Base-by-base conservation (phyloP, 305 asterid species). In the Euphrasia arctica region DNA sequence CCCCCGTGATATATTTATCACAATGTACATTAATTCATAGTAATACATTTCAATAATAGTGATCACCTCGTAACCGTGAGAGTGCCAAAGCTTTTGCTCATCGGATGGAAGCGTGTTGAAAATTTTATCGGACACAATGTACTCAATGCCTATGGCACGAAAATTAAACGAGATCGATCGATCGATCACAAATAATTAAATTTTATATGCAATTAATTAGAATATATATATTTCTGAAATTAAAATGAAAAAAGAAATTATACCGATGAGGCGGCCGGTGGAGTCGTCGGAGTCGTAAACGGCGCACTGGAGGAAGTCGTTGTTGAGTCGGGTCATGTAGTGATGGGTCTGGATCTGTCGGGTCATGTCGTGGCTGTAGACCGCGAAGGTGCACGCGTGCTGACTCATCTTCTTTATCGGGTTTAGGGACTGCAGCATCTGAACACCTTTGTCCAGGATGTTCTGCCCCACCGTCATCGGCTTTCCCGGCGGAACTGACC, bases 81-180 rank as follows among this genome's bases (percentile, higher is more conserved):
- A 89, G 58, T 87, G 98, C 98, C 98, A 91, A 5, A 91, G 84
- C 70, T 77, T 89, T 70, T 89, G 98, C 55, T 91, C 96, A 60
- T 89, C 95, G 0, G 84, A 79, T 6, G 84, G 72, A 13, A 91
- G 79, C 2, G 79, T 73, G 12, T 89, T 85, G 39, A 91, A 89
- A 5, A 87, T 27, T 1, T 70, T 64, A 25, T 74, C 79, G 4
- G 95, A 89, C 29, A 89, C 66, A 43, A 91, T 89, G 73, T 87
- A 91, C 63, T 91, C 98, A 64, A 91, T 86, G 8, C 96, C 96
- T 85, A 55, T 25, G 34, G 22, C 22, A 18, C 22, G 22, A 18
- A 18, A 18, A 18, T 18, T 18, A 18, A 18, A 18, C 22, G 22
- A 18, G 22, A 18, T 18, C 22, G 22, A 18, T 18, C 22, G 22